Evolutionary conservation across 345 rosid species (phyloP).

Genomic region (Draba incana): DNA sequence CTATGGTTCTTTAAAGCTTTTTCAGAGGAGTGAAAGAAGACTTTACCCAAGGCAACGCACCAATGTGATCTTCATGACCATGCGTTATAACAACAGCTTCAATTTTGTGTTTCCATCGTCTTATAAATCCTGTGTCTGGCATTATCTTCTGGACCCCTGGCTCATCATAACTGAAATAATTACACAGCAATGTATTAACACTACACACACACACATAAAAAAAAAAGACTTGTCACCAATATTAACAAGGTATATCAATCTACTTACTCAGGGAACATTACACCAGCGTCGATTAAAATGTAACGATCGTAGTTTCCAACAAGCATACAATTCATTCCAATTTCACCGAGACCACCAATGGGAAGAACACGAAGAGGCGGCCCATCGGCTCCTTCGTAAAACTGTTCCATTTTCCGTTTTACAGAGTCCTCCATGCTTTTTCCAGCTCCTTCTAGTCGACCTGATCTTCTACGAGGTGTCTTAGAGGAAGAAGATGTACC

Average conservation of each 20-base stretch:
- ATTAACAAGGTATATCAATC: slow-evolving; percentile 17
- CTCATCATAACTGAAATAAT: slow-evolving; percentile 76
- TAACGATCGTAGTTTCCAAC: slow-evolving; percentile 95
- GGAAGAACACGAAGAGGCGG: slow-evolving; percentile 97
- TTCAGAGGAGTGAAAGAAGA: slow-evolving; percentile 48
- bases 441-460: slow-evolving; percentile 75
- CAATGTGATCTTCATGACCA: slow-evolving; percentile 99
- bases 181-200: slow-evolving; percentile 29
- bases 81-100: slow-evolving; percentile 98
- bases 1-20: not conserved
- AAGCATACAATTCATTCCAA: slow-evolving; percentile 99
- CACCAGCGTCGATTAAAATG: slow-evolving; percentile 89
- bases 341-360: slow-evolving; percentile 97
- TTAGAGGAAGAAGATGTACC: slow-evolving; percentile 54
- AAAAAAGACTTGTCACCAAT: not conserved
- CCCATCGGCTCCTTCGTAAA: slow-evolving; percentile 88
- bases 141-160: slow-evolving; percentile 92
- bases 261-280: slow-evolving; percentile 99
- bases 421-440: slow-evolving; percentile 98
- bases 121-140: slow-evolving; percentile 96
- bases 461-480: slow-evolving; percentile 56
- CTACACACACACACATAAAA: not conserved
- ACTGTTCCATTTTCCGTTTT: slow-evolving; percentile 92
- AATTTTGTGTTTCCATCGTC: slow-evolving; percentile 92
- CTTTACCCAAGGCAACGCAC: slow-evolving; percentile 99